Base-by-base conservation (phyloP, 164 flowering plant species). In the Stephania cephalantha region DNA sequence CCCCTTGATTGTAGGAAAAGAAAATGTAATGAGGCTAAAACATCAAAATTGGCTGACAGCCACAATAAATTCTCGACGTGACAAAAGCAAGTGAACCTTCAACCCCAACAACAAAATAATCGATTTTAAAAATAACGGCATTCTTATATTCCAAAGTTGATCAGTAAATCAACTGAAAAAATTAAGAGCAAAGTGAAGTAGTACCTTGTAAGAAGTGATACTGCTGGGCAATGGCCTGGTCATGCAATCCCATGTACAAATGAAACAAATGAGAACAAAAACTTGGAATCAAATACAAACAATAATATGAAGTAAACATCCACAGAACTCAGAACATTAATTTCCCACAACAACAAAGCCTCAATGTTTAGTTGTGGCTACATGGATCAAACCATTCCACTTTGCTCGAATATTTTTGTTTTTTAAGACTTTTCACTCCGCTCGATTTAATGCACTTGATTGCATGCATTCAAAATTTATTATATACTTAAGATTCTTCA, bases 171-270 rank as follows among this genome's bases (percentile, higher is more conserved):
- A 53, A 4, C 30, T 7, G n/a, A 69, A 61, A n/a, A 61, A 4
- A 3, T 9, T 11, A 75, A 20, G 10, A 69, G 1, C 3, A 42
- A 13, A 69, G 71, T 52, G 12, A 48, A 46, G 44, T 72, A 72
- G 76, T 87, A 93, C 97, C 99, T 95, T 95, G 78, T 91, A 93
- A 63, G 97, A 90, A 74, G 99, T 93, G 69, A 90, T 79, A 76
- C 76, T 82, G 91, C 86, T 91, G 12, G 98, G 98, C 86, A 95
- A 83, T 17, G 98, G 97, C 81, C 97, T 92, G 87, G 30, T 69
- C 70, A 72, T 68, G 58, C 53, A n/a, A 79, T 15, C 9, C 11
- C 73, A 78, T 9, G n/a, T 11, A 53, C 35, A 46, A 61, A 42
- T 0, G 15, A 53, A 61, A 45, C 70, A 70, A 2, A 72, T 13